These are phyloP conservation scores for Blastobotrys mokoenaii DNA, from an alignment of 805 yeast genomes.

Conservation along the genomic window DNA sequence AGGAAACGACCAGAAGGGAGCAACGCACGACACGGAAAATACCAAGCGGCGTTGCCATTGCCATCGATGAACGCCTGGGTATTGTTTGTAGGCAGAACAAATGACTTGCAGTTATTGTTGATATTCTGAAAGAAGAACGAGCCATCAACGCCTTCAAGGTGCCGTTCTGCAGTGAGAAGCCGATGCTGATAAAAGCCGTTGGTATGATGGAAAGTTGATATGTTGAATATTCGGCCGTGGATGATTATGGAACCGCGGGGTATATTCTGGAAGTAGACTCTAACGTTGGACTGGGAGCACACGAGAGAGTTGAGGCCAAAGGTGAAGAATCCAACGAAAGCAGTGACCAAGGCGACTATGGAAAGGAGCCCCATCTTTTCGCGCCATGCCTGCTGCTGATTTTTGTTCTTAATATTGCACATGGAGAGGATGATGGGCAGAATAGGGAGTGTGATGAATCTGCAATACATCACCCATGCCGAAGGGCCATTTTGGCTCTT, in stretches of 20 bases:
- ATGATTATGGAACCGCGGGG: slow-evolving; percentile 49
- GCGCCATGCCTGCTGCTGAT: slow-evolving; percentile 82
- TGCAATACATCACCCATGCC: slow-evolving; percentile 67
- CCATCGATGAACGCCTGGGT: slow-evolving; percentile 44
- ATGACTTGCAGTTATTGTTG: slow-evolving; percentile 78
- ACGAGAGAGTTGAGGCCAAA: slow-evolving; percentile 73
- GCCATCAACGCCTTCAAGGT: slow-evolving; percentile 33
- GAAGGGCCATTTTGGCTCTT: slow-evolving; percentile 14
- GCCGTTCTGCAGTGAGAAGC: slow-evolving; percentile 21
- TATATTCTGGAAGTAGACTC: slow-evolving; percentile 48
- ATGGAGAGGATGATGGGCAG: slow-evolving; percentile 55
- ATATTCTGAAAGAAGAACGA: slow-evolving; percentile 83
- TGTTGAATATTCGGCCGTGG: slow-evolving; percentile 65
- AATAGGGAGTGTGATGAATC: slow-evolving; percentile 74
- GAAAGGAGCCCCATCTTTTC: slow-evolving; percentile 44
- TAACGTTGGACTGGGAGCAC: slow-evolving; percentile 39
- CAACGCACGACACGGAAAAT: slow-evolving; percentile 70
- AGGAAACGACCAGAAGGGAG: slow-evolving; percentile 33
- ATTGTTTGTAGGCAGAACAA: slow-evolving; percentile 54
- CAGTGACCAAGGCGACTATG: slow-evolving; percentile 12
- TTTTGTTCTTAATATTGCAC: slow-evolving; percentile 58
- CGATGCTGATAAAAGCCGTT: neutral
- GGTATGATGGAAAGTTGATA: slow-evolving; percentile 52
- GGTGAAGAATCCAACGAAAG: slow-evolving; percentile 31
- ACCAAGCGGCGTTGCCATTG: slow-evolving; percentile 61